These are phyloP conservation scores for Colletotrichum spinosum DNA, from an alignment of 2,329 filamentous ascomycete species.

Conservation along the genomic window DNA sequence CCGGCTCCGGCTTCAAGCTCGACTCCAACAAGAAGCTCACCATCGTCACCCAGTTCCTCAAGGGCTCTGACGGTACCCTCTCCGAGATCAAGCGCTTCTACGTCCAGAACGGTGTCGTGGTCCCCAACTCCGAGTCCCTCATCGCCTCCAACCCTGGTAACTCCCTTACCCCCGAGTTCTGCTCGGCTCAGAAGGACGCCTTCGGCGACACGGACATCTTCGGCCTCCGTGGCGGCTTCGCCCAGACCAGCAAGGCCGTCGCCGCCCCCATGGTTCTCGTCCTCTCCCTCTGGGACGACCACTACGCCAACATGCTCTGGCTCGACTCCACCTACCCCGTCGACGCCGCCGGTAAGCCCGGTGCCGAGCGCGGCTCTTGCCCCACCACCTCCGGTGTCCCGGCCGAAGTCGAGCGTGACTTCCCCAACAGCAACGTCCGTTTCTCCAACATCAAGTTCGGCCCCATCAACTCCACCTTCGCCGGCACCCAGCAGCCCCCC, in stretches of 20 bases:
- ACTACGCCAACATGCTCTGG: conserved; percentile 63
- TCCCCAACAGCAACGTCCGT: conserved; percentile 61
- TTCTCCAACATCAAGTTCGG: conserved; percentile 69
- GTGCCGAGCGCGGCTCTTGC: conserved; percentile 67
- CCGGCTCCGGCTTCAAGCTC: conserved; percentile 62
- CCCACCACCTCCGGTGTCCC: conserved; percentile 63
- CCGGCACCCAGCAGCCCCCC: conserved; percentile 25
- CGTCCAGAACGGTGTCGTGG: conserved; percentile 70
- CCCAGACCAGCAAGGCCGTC: conserved; percentile 63
- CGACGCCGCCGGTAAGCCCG: conserved; percentile 50
- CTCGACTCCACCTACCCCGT: conserved; percentile 75
- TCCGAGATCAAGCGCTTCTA: conserved; percentile 74
- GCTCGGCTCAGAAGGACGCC: conserved; percentile 66
- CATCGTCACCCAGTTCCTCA: conserved; percentile 74
- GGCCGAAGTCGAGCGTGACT: conserved; percentile 57
- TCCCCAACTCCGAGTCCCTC: conserved; percentile 62
- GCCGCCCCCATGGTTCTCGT: conserved; percentile 59
- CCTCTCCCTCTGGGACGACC: conserved; percentile 71
- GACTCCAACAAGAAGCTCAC: conserved; percentile 71
- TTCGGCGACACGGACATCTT: conserved; percentile 69
- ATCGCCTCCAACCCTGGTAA: conserved; percentile 54
- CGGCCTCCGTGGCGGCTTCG: conserved; percentile 66
- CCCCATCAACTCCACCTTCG: conserved; percentile 65
- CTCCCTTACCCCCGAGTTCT: conserved; percentile 68
- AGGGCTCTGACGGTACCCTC: conserved; percentile 61